Conservation (phyloP, 108 stramenopile genomes). For the Bacterosira constricta region DNA sequence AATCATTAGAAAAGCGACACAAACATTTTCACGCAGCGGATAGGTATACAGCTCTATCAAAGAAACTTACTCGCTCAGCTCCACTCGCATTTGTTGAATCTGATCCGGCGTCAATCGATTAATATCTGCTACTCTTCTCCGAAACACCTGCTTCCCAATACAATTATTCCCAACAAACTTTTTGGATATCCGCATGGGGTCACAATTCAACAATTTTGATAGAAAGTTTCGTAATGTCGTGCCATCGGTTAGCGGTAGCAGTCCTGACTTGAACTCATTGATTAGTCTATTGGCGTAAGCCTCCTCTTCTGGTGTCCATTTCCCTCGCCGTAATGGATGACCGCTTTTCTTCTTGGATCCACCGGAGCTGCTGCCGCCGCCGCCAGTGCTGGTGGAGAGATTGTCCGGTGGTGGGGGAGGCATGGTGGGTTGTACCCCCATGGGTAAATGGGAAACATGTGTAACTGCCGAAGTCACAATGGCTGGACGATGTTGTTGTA, state of each 20-base stretch:
- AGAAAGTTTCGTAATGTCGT: constrained; percentile 96
- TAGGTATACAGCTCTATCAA: not conserved
- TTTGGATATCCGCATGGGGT: constrained; percentile 99
- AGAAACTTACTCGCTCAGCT: constrained; percentile 75
- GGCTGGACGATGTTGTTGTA: not conserved
- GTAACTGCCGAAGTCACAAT: not conserved
- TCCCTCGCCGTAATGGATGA: constrained; percentile 69
- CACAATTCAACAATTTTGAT: constrained; percentile 94
- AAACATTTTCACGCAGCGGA: not conserved
- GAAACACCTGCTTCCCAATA: constrained; percentile 98
- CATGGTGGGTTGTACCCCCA: not conserved
- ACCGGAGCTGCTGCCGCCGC: not conserved
- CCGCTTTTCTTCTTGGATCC: constrained; percentile 29
- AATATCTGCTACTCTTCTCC: constrained; percentile 89
- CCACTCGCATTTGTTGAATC: constrained; percentile 84
- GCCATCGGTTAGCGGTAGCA: constrained; percentile 93
- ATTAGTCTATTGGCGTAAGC: constrained; percentile 92
- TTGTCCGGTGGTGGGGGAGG: not conserved
- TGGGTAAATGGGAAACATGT: not conserved
- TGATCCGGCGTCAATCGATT: constrained; percentile 90
- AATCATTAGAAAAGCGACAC: not conserved
- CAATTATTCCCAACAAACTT: constrained; percentile 98
- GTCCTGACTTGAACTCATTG: constrained; percentile 92
- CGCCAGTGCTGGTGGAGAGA: not conserved
- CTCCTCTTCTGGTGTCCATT: constrained; percentile 97